Evolutionary conservation across 768 basidiomycete species (phyloP), one percentile per base, ranked within the genome.

Genomic region (Lentinula guzmanii): DNA sequence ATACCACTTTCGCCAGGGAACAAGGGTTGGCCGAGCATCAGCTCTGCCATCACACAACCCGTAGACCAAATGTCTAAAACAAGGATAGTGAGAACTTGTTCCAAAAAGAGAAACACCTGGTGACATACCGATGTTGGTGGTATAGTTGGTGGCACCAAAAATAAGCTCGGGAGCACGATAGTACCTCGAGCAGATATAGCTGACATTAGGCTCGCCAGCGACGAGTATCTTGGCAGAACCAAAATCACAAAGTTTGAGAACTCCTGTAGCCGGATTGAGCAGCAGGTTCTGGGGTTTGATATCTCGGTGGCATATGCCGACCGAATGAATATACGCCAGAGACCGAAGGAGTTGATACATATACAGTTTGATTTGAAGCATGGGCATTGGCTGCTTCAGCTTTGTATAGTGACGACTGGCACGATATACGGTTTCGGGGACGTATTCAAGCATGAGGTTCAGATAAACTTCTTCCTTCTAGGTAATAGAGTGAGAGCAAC

Each of bases 381-480:
- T 98, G 34, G 97, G 97, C 97, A 99, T 99, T 62, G 93, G 92
- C 73, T 99, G 97, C 81, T 99, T 99, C 77, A 99, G 91, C 77
- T 98, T 98, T 67, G 95, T 92, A 74, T 98, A 99, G 78, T 98
- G 96, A 70, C 96, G 89, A 71, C 93, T 96, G 31, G 96, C 97
- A 70, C 96, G 93, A 79, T 98, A 98, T 61, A 99, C 97, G 15
- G 97, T 99, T 79, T 98, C 97, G 43, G 97, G 97, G 55, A 99
- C 95, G 76, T 94, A 99, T 86, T 99, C 97, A 69, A 97, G 86
- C 35, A 99, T 95, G 72, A 99, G 90, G 74, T 99, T 99, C 70
- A 99, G 90, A 79, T 97, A 99, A 58, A 99, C 94, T 82, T 99
- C 97, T 76, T 99, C 97, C 83, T 98, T 98, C 95, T 97, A 76